Base-by-base conservation (phyloP, 192 early-diverging fungal genomes). In the Powellomyces hirtus region DNA sequence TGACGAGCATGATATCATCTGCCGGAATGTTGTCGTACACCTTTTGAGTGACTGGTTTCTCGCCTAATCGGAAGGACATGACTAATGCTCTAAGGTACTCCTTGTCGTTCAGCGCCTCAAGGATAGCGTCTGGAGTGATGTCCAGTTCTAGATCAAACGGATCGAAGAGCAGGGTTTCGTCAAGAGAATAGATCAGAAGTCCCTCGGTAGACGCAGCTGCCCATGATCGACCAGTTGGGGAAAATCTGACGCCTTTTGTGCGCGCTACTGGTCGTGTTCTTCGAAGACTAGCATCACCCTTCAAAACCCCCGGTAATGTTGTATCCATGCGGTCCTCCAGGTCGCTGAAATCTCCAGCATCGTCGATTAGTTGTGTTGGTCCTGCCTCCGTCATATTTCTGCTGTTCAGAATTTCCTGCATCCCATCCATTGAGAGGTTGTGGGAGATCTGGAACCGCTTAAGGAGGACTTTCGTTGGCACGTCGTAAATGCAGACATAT, bases 71-170 rank as follows among this genome's bases (percentile, higher is more conserved):
- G 82, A 99, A 94, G 0, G 94, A 83, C 88, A 96, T 96, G 33
- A 95, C 86, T 34, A 99, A 75, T 5, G 95, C 89, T 34, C 88
- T 88, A 55, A 95, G 77, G 76, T 94, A 94, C 44, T 98, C 92
- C 68, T 85, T 75, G 42, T 82, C 81, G 3, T 29, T 26, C 30
- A 95, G 73, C n/a, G 90, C 86, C 55, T 86, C 89, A 30, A 87
- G 61, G 27, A 96, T 90, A 0, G 91, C 82, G 24, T 89, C 90
- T 0, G 98, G 96, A 1, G 96, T 98, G 33, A 99, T 92, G 71
- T 97, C 91, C 34, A 96, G 87, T 69, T 98, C 96, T 2, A 99
- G 87, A 79, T 99, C 95, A 76, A 95, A 98, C 24, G 98, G 98
- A 77, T 99, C 98, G 74, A 99, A 99, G 57, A 91, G 64, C 24